Percentiles rank a stretch among this genome's conserved stretches.
Conservation (phyloP, 2,329 filamentous ascomycete genomes). For the Penicillium thymicola region DNA sequence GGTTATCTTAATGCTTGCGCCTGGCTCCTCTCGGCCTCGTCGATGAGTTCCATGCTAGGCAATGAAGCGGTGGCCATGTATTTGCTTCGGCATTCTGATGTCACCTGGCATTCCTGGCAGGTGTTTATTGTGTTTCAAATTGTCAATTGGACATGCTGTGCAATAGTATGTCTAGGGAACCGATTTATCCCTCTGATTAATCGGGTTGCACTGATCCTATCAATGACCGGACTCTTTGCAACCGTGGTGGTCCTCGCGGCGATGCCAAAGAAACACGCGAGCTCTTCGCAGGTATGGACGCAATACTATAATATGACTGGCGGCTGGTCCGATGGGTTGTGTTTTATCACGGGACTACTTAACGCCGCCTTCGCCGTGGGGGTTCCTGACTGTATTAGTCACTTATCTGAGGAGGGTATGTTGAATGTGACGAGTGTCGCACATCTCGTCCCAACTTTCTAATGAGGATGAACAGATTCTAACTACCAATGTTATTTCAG, state of each 20-base stretch:
- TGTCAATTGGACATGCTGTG: constrained; percentile 52
- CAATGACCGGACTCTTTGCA: constrained; percentile 46
- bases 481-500: too few species aligned
- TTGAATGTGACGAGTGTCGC: neutral
- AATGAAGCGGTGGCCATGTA: constrained; percentile 34
- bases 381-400: constrained; percentile 60
- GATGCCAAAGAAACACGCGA: constrained; percentile 46
- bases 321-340: constrained; percentile 32
- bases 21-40: constrained; percentile 31
- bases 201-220: constrained; percentile 53
- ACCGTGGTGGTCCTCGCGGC: constrained; percentile 48
- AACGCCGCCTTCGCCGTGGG: constrained; percentile 66
- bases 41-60: constrained; percentile 32
- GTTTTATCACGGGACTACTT: constrained; percentile 58
- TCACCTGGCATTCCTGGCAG: constrained; percentile 30
- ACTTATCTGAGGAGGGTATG: constrained; percentile 57
- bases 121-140: constrained; percentile 40
- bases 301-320: constrained; percentile 30
- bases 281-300: constrained; percentile 26
- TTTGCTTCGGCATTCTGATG: constrained; percentile 21
- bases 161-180: constrained; percentile 54
- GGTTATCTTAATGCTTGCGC: constrained; percentile 35
- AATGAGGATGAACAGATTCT: neutral
- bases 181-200: constrained; percentile 49
- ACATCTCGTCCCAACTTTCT: neutral